Percentiles rank a stretch among this genome's conserved stretches.
These are phyloP conservation scores for Kodamaea lidongshanica DNA, from an alignment of 805 yeast species.

Conservation along the genomic window DNA sequence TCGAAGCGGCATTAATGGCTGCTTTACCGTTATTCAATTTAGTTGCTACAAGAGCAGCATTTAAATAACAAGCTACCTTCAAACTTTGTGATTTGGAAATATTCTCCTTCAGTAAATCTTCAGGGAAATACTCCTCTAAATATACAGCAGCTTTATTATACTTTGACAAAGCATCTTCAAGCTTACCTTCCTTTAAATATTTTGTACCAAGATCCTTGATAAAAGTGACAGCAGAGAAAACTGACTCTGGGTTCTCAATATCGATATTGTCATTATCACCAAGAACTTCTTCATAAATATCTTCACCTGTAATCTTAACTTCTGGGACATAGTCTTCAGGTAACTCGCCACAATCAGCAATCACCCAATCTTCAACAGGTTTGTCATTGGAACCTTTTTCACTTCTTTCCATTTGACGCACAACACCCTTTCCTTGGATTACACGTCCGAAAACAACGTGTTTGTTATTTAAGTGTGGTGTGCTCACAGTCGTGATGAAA, in stretches of 20 bases:
- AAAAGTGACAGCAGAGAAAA: constrained; percentile 54
- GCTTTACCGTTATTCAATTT: constrained; percentile 52
- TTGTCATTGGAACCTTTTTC: constrained; percentile 62
- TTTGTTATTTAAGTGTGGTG: constrained; percentile 92
- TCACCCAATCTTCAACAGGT: constrained; percentile 65
- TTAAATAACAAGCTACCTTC: constrained; percentile 60
- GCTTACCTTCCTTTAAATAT: constrained; percentile 61
- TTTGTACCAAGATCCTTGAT: constrained; percentile 77
- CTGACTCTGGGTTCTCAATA: constrained; percentile 53
- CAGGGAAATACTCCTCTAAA: constrained; percentile 68
- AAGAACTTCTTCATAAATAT: constrained; percentile 66
- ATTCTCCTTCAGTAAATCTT: constrained; percentile 53
- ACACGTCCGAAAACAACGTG: constrained; percentile 96
- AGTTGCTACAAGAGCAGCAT: constrained; percentile 67
- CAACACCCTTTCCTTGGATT: constrained; percentile 70
- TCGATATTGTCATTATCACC: constrained; percentile 69
- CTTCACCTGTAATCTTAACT: constrained; percentile 62
- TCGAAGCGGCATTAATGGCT: constrained; percentile 54
- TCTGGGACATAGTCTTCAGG: constrained; percentile 52
- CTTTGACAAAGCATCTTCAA: constrained; percentile 53
- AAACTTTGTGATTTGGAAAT: constrained; percentile 44
- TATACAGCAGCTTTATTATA: constrained; percentile 69
- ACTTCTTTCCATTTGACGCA: constrained; percentile 68
- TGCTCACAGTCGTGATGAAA: constrained; percentile 84
- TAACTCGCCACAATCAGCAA: constrained; percentile 74